Percentiles rank a stretch among this genome's conserved stretches.
These are phyloP conservation scores for Coemansia sp. DNA, from an alignment of 192 early-diverging fungal species.

Conservation along the genomic window DNA sequence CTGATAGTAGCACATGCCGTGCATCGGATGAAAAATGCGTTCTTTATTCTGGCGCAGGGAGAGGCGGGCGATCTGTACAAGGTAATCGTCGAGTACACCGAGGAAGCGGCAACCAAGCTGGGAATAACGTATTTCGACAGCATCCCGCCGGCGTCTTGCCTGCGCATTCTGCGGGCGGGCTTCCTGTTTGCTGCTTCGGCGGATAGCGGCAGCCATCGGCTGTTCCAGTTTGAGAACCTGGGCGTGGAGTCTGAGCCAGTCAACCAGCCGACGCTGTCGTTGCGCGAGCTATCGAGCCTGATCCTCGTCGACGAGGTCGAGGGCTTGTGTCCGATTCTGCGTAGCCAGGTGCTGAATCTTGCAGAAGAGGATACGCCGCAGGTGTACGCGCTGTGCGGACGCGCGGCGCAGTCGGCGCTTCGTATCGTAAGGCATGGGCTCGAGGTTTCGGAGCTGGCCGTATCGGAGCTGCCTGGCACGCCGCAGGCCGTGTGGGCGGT, in stretches of 20 bases:
- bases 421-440: constrained; percentile 88
- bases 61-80: constrained; percentile 95
- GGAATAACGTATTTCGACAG: constrained; percentile 95
- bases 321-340: constrained; percentile 74
- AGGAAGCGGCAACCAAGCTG: constrained; percentile 61
- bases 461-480: constrained; percentile 87
- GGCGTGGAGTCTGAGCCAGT: constrained; percentile 67
- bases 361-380: constrained; percentile 91
- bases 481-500: constrained; percentile 90
- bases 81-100: constrained; percentile 77
- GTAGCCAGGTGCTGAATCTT: constrained; percentile 83
- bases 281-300: constrained; percentile 77
- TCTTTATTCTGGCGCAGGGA: constrained; percentile 88
- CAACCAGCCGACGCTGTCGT: constrained; percentile 61
- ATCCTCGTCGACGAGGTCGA: constrained; percentile 90
- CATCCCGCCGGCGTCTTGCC: constrained; percentile 70
- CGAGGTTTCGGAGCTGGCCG: constrained; percentile 89
- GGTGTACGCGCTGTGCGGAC: constrained; percentile 86
- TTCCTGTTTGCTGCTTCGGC: constrained; percentile 87
- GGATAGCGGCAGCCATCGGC: constrained; percentile 90
- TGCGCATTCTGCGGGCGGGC: constrained; percentile 88
- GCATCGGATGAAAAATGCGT: constrained; percentile 82
- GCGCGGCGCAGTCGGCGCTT: constrained; percentile 76
- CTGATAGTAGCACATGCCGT: constrained; percentile 83
- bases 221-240: constrained; percentile 91